These are phyloP conservation scores for Oxyria digyna DNA, from an alignment of 148 eudicot genomes.

Conservation along the genomic window DNA sequence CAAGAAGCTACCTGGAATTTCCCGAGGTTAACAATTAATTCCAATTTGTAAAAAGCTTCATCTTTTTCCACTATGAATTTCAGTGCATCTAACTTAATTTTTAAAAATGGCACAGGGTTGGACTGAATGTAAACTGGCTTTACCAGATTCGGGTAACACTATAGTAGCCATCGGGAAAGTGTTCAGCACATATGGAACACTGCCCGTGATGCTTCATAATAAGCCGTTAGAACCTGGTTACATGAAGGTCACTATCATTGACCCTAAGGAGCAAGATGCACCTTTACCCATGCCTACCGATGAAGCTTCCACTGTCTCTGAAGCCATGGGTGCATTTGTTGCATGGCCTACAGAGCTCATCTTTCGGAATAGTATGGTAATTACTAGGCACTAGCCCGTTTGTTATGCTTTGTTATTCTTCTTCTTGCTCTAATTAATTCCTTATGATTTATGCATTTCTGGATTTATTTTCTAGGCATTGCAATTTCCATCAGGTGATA, in stretches of 20 bases:
- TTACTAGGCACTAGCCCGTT: not conserved
- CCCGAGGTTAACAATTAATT: not conserved
- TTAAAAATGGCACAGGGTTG: not conserved
- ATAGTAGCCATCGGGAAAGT: conserved; percentile 6
- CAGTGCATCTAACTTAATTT: not conserved
- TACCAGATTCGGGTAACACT: not conserved
- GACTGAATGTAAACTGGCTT: not conserved
- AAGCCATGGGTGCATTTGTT: conserved; percentile 5
- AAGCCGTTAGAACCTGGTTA: not conserved
- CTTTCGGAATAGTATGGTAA: not conserved
- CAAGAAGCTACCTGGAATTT: not conserved
- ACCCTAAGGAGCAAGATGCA: conserved; percentile 5
- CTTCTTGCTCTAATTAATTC: not conserved
- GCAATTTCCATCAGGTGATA: not conserved
- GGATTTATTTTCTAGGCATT: not conserved
- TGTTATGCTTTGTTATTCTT: not conserved
- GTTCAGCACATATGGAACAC: not conserved
- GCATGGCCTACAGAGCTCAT: not conserved
- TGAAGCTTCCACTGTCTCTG: conserved; percentile 3
- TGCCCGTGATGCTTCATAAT: conserved; percentile 5
- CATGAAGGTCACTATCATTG: conserved; percentile 4
- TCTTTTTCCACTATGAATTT: not conserved
- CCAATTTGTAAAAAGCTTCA: not conserved
- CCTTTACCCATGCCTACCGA: conserved; percentile 4
- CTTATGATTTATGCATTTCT: not conserved